phyloP scores from a whole-genome alignment of 75 land plant genomes.

The Selaginella tamariscina region DNA sequence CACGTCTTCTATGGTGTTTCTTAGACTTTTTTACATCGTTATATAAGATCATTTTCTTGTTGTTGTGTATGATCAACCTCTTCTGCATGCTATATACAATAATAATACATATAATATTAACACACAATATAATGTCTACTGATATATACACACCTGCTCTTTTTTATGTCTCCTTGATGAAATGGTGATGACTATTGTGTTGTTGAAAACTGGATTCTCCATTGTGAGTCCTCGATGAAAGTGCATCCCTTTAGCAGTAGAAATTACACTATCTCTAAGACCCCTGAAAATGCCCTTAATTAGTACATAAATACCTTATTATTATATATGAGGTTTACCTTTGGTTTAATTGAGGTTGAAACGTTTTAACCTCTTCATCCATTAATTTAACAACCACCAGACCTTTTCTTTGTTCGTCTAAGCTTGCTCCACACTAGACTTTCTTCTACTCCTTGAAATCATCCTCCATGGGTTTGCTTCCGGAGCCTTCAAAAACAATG shows the following conservation, averaged over 20 bases:
- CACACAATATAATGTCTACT: neutral
- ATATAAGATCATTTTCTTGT: slow-evolving; percentile 6
- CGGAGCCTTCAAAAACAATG: slow-evolving; percentile 2
- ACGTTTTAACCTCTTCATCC: slow-evolving; percentile 39
- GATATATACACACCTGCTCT: slow-evolving; percentile 16
- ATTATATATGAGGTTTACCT: no score
- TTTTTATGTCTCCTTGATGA: slow-evolving; percentile 15
- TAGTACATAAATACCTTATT: no score
- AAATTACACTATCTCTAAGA: slow-evolving; percentile 38
- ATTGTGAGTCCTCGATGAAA: slow-evolving; percentile 7
- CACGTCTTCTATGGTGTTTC: slow-evolving; percentile 21
- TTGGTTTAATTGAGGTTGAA: slow-evolving; percentile 16
- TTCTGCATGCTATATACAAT: neutral
- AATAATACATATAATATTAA: no score
- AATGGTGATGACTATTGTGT: neutral
- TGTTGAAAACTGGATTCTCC: slow-evolving; percentile 1
- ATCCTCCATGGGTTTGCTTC: slow-evolving; percentile 25
- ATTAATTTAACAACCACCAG: slow-evolving; percentile 70
- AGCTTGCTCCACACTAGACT: slow-evolving; percentile 42
- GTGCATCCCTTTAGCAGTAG: slow-evolving; percentile 54
- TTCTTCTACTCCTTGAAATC: slow-evolving; percentile 45
- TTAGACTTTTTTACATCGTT: slow-evolving; percentile 8
- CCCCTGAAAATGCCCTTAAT: no score
- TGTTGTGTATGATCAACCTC: slow-evolving; percentile 16
- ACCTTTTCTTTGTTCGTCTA: slow-evolving; percentile 41